phyloP scores from a whole-genome alignment of 108 stramenopile species.

The Phaeodactylum tricornutum region DNA sequence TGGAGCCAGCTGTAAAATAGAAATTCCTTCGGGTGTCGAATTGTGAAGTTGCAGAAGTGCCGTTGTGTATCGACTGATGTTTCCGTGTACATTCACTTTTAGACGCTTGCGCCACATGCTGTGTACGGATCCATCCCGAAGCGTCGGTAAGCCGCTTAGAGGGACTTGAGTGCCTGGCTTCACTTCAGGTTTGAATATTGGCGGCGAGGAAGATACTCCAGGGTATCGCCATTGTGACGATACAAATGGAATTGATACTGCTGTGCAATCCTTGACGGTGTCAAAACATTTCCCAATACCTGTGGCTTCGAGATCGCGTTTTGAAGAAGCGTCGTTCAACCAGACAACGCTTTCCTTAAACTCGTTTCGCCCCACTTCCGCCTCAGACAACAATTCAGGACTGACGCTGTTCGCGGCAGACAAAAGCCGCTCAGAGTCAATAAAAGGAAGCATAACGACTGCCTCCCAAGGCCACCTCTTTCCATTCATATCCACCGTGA shows the following conservation, averaged over 20 bases:
- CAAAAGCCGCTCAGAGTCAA: constrained; percentile 79
- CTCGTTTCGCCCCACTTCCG: constrained; percentile 51
- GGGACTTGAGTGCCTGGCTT: constrained; percentile 33
- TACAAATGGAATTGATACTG: constrained; percentile 20
- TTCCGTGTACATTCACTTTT: constrained; percentile 63
- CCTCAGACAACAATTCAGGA: constrained; percentile 42
- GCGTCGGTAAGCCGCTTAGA: constrained; percentile 63
- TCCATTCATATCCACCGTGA: constrained; percentile 86
- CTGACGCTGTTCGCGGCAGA: constrained; percentile 44
- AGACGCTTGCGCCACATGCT: constrained; percentile 39
- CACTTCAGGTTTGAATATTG: constrained; percentile 52
- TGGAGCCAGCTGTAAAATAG: constrained; percentile 33
- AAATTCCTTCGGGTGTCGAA: constrained; percentile 45
- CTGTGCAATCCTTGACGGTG: constrained; percentile 20
- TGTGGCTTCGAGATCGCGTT: background rate
- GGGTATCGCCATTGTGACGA: constrained; percentile 27
- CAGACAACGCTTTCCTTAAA: constrained; percentile 44
- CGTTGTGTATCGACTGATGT: constrained; percentile 66
- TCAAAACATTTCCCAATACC: constrained; percentile 9
- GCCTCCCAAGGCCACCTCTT: constrained; percentile 97
- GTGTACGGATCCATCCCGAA: constrained; percentile 62
- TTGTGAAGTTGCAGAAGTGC: constrained; percentile 52
- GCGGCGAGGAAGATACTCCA: constrained; percentile 7
- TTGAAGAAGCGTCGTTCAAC: background rate
- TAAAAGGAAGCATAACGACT: constrained; percentile 94